A percentile compares a stretch with the other conserved stretches of the same genome.
phyloP scores from a whole-genome alignment of 768 basidiomycete genomes.

The Thelephora ganbajun region DNA sequence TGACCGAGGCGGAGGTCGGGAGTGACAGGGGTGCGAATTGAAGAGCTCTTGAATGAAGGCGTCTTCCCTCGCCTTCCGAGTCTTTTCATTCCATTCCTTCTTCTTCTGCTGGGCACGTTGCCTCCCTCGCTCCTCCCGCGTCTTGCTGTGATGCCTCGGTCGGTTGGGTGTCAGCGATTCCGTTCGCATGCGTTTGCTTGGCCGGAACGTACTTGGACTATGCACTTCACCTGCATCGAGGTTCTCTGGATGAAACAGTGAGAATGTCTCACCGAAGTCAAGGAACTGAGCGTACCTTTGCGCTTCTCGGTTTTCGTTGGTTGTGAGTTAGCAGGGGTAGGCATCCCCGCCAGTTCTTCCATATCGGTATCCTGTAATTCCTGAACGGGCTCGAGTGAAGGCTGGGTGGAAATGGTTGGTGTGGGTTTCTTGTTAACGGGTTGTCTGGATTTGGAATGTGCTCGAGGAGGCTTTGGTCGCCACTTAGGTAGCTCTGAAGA shows the following conservation, averaged over 20 bases:
- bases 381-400: constrained; percentile 7
- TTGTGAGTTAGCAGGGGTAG: not conserved
- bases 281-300: constrained; percentile 6
- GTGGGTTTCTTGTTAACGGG: not conserved
- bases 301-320: constrained; percentile 4
- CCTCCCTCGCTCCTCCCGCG: constrained; percentile 1
- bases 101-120: constrained; percentile 1
- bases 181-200: constrained; percentile 7
- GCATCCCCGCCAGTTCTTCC: constrained; percentile 2
- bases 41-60: constrained; percentile 3
- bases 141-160: constrained; percentile 2
- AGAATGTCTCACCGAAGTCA: not conserved
- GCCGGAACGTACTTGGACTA: not conserved
- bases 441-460: constrained; percentile 1
- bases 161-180: not conserved
- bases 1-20: too few species aligned
- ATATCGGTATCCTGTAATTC: constrained; percentile 4
- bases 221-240: not conserved
- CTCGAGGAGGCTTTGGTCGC: not conserved
- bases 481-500: constrained; percentile 2
- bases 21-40: constrained; percentile 6
- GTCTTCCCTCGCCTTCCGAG: constrained; percentile 1
- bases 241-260: not conserved
- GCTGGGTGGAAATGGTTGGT: not conserved
- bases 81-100: constrained; percentile 1